phyloP scores from a whole-genome alignment of 2,329 filamentous ascomycete genomes.

The Aotearoamyces nothofagi region DNA sequence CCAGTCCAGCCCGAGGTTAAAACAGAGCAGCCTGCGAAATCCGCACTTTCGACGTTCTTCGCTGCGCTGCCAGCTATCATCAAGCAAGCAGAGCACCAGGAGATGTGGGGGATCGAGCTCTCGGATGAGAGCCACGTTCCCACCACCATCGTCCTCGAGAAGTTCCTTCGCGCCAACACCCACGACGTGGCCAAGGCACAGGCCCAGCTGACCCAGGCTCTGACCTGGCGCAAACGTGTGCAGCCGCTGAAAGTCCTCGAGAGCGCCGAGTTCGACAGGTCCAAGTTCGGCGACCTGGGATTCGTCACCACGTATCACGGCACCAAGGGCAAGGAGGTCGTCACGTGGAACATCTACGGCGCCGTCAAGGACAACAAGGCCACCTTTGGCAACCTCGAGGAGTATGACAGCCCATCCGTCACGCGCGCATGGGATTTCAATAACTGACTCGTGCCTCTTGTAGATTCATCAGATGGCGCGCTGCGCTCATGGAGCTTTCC shows the following conservation, averaged over 20 bases:
- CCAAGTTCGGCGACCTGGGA: slow-evolving; percentile 64
- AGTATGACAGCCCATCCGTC: slow-evolving; percentile 50
- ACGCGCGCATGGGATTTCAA: background rate
- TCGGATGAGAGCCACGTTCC: slow-evolving; percentile 39
- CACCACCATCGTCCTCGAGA: slow-evolving; percentile 75
- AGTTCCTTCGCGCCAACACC: slow-evolving; percentile 84
- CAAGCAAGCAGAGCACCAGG: slow-evolving; percentile 41
- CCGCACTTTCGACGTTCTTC: slow-evolving; percentile 29
- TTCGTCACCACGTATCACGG: slow-evolving; percentile 61
- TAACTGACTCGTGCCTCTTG: background rate
- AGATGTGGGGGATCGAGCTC: slow-evolving; percentile 80
- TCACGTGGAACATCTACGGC: slow-evolving; percentile 91
- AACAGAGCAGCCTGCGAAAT: too few species aligned
- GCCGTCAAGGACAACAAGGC: slow-evolving; percentile 64
- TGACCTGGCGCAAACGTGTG: slow-evolving; percentile 75
- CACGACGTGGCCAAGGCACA: slow-evolving; percentile 59
- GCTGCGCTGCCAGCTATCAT: slow-evolving; percentile 41
- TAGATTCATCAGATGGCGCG: slow-evolving; percentile 82
- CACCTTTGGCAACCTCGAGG: slow-evolving; percentile 70
- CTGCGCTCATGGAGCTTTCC: slow-evolving; percentile 79
- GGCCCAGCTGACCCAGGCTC: slow-evolving; percentile 62
- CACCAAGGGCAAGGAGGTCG: slow-evolving; percentile 41
- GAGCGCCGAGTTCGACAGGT: slow-evolving; percentile 46
- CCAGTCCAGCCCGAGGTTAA: too few species aligned
- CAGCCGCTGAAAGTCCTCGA: too few species aligned